phyloP scores from a whole-genome alignment of 768 basidiomycete species.

The Russula compacta region DNA sequence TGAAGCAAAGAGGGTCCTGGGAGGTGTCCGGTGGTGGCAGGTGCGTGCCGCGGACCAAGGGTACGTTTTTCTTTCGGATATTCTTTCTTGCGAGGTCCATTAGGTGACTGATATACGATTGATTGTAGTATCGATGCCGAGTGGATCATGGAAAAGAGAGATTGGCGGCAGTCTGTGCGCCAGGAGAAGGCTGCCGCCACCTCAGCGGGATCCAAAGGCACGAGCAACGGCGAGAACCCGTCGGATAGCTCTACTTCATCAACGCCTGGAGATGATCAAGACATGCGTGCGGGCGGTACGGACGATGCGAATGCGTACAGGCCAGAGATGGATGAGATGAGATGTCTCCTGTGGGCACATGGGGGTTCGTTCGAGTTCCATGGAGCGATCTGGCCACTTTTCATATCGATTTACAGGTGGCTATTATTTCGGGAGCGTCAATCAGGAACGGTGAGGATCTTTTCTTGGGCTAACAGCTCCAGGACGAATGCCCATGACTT shows the following conservation, averaged over 20 bases:
- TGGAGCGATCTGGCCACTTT: neutral
- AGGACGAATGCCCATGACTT: neutral
- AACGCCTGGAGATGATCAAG: constrained; percentile 14
- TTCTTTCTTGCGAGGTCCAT: neutral
- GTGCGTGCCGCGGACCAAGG: constrained; percentile 67
- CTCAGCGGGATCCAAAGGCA: no score
- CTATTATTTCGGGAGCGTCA: constrained; percentile 76
- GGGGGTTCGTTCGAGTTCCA: constrained; percentile 41
- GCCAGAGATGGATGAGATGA: constrained; percentile 71
- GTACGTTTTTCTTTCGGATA: constrained; percentile 34
- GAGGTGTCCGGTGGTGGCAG: constrained; percentile 97
- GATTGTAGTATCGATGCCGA: constrained; percentile 64
- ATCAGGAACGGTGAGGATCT: constrained; percentile 52
- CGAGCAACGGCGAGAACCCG: no score
- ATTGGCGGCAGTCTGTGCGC: constrained; percentile 62
- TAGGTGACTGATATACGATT: neutral
- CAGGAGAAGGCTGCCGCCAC: constrained; percentile 31
- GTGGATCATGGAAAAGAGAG: constrained; percentile 81
- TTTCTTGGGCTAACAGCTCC: neutral
- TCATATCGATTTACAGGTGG: constrained; percentile 39
- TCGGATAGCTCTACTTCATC: neutral
- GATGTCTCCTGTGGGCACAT: constrained; percentile 75
- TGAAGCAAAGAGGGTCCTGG: constrained; percentile 56
- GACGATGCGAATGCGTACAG: constrained; percentile 35
- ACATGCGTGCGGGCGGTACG: constrained; percentile 21